phyloP scores from a whole-genome alignment of 805 yeast species.

The Monosporozyma solicola region DNA sequence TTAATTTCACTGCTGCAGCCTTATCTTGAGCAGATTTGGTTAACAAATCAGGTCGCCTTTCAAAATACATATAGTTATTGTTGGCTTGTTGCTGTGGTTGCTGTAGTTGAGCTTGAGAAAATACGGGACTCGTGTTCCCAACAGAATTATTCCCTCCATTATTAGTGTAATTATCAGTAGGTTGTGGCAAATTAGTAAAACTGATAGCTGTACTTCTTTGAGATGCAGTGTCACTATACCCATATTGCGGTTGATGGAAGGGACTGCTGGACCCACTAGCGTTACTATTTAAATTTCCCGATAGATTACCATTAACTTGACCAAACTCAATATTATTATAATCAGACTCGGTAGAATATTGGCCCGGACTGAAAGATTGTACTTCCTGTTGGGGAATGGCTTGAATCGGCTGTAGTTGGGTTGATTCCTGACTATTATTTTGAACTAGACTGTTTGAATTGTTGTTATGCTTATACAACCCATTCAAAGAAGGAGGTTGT shows the following conservation, averaged over 20 bases:
- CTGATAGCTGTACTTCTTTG: conserved; percentile 22
- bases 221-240: conserved; percentile 7
- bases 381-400: conserved; percentile 1
- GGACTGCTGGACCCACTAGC: conserved; percentile 21
- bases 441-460: conserved; percentile 22
- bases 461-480: conserved; percentile 23
- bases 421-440: conserved; percentile 6
- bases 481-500: conserved; percentile 21
- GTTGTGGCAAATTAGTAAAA: conserved; percentile 9
- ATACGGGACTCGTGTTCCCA: background rate
- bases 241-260: conserved; percentile 19
- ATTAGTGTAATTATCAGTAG: conserved; percentile 13
- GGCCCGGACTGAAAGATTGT: conserved; percentile 2
- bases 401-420: conserved; percentile 8
- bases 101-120: conserved; percentile 12
- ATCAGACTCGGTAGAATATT: conserved; percentile 16
- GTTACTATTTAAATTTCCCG: background rate
- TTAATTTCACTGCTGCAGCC: conserved; percentile 74
- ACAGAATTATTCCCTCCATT: background rate
- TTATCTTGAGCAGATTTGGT: conserved; percentile 71
- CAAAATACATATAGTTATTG: conserved; percentile 58
- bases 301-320: background rate
- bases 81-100: conserved; percentile 10
- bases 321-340: conserved; percentile 7
- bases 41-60: conserved; percentile 72